A percentile compares a stretch with the other conserved stretches of the same genome.
Evolutionary conservation across 495 filamentous ascomycete species (phyloP).

Genomic region (Penicillium turbatum): DNA sequence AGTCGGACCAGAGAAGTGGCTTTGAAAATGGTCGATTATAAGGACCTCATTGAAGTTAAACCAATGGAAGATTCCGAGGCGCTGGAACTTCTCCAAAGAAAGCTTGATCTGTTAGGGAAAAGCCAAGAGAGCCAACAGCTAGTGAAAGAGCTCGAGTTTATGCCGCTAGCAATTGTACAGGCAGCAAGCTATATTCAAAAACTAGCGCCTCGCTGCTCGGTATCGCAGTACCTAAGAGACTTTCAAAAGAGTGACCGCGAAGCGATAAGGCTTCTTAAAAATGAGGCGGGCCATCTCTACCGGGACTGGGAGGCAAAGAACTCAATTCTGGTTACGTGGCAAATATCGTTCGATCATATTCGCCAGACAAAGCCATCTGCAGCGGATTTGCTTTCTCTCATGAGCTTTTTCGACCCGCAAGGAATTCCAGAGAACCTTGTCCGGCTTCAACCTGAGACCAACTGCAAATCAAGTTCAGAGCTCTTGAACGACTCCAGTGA

Average conservation of each 20-base stretch:
- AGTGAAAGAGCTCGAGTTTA: slow-evolving; percentile 35
- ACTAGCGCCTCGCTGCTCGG: slow-evolving; percentile 16
- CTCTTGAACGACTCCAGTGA: too few relatives aligned
- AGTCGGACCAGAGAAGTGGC: slow-evolving; percentile 25
- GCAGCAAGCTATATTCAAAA: slow-evolving; percentile 42
- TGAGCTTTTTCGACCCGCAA: slow-evolving; percentile 43
- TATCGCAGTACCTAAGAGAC: slow-evolving; percentile 31
- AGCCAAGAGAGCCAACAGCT: slow-evolving; percentile 16
- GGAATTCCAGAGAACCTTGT: slow-evolving; percentile 30
- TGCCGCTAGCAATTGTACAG: slow-evolving; percentile 48
- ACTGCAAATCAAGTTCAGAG: too few relatives aligned
- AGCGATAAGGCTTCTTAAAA: background rate
- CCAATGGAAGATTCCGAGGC: slow-evolving; percentile 32
- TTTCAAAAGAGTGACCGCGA: slow-evolving; percentile 18
- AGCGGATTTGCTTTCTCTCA: slow-evolving; percentile 35
- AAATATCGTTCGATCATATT: slow-evolving; percentile 47
- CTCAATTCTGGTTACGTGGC: slow-evolving; percentile 28
- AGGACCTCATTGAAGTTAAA: slow-evolving; percentile 30
- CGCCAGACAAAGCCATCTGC: slow-evolving; percentile 21
- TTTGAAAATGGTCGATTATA: slow-evolving; percentile 20
- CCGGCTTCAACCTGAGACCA: background rate
- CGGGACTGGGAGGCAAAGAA: background rate
- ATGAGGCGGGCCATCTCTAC: background rate
- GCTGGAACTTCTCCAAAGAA: slow-evolving; percentile 36
- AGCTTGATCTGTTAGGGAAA: slow-evolving; percentile 18